Evolutionary conservation across 2,329 filamentous ascomycete genomes (phyloP).

Genomic region (Scedosporium minutisporum): DNA sequence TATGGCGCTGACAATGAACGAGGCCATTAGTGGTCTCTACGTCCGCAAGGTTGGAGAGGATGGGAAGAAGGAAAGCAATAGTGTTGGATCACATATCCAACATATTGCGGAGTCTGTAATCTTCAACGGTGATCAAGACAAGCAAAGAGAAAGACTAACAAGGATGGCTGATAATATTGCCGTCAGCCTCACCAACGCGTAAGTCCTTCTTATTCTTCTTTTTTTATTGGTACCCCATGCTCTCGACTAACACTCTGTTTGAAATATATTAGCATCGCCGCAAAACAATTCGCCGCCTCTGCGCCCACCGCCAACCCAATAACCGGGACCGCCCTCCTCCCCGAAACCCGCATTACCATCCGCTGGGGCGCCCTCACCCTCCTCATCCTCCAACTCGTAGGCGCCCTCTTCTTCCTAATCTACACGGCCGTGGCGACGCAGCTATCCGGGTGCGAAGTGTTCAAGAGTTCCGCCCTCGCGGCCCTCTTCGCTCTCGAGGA

Average conservation of each 20-base stretch:
- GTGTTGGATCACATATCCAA: not conserved
- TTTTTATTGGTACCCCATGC: not conserved
- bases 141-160: conserved; percentile 9
- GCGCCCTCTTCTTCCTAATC: conserved; percentile 13
- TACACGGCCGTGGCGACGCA: conserved; percentile 17
- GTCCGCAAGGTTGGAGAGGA: not conserved
- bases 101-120: not conserved
- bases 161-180: conserved; percentile 17
- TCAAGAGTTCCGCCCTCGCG: conserved; percentile 18
- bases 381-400: conserved; percentile 13
- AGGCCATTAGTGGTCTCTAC: conserved; percentile 7
- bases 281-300: not conserved
- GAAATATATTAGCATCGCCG: not conserved
- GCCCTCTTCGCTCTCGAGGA: conserved; percentile 16
- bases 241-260: not conserved
- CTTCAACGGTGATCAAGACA: conserved; percentile 5
- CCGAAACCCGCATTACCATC: conserved; percentile 13
- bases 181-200: conserved; percentile 15
- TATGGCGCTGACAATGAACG: conserved; percentile 9
- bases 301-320: conserved; percentile 5
- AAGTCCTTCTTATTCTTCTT: conserved; percentile 7
- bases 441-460: conserved; percentile 12
- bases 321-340: conserved; percentile 11
- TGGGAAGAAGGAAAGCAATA: not conserved
- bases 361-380: conserved; percentile 17